Evolutionary conservation across 179 eudicot species (phyloP), one percentile per base, ranked within the genome.

Genomic region (Nepenthes alata): DNA sequence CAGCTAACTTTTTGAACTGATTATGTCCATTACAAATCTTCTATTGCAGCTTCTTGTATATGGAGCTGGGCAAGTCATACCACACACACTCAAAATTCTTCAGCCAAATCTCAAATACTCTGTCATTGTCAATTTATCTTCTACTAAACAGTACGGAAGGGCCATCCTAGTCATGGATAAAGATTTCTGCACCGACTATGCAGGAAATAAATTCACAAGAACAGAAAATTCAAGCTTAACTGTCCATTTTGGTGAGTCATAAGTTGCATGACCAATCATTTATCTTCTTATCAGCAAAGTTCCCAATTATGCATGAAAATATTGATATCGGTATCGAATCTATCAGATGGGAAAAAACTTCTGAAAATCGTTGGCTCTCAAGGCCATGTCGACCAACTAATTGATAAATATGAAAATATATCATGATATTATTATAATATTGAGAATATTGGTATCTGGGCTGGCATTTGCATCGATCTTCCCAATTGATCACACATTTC

Each of bases 11-110:
- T 52, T 13, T 52, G 14, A 55, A 35, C 45, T 61, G 53, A 35
- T 53, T 44, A 35, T 16, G 50, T 39, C 37, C 36, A 34, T 51
- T 48, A 38, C 47, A 54, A 9, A 7, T 62, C 53, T 38, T 60
- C 56, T 49, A 47, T 60, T 52, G 63, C 95, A 93, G 98, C 96
- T 93, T 76, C 80, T 86, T 65, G 95, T 83, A 55, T 86, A 93
- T 64, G 96, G 95, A 63, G 71, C 78, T 44, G 98, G 93, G 11
- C 79, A 83, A 75, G 89, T 93, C 58, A 57, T 89, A 60, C 96
- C 98, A 55, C 51, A 74, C 45, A 78, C 95, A 50, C 80, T 93
- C 25, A 72, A 70, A 48, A 69, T 75, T 57, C 72, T 93, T 47
- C 68, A 89, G 73, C 90, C 93, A 63, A 62, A 83, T 73, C 77